phyloP scores from a whole-genome alignment of 108 stramenopile genomes.

The Nitzschia sp. region DNA sequence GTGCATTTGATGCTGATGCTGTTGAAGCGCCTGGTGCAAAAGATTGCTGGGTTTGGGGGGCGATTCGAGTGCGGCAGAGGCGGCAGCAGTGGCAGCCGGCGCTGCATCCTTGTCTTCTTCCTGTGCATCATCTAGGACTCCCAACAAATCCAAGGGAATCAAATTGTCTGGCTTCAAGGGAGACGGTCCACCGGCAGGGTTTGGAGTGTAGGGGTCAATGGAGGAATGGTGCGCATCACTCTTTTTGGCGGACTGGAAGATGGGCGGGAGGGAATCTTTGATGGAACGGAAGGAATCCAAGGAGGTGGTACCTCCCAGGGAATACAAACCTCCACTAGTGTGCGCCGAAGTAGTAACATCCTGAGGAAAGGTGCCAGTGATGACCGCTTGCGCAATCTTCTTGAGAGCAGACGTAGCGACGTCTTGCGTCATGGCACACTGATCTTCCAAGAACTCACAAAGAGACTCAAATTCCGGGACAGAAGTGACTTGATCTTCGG shows the following conservation, averaged over 20 bases:
- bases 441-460: constrained; percentile 68
- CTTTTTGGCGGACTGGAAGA: not conserved
- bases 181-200: constrained; percentile 31
- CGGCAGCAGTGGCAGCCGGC: not conserved
- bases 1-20: constrained; percentile 4
- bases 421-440: constrained; percentile 50
- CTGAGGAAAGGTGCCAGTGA: constrained; percentile 36
- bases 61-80: not conserved
- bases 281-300: constrained; percentile 33
- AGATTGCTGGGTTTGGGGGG: not conserved
- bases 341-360: not conserved
- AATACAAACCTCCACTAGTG: constrained; percentile 14
- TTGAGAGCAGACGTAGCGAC: constrained; percentile 47
- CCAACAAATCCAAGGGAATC: constrained; percentile 58
- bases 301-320: not conserved
- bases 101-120: constrained; percentile 9
- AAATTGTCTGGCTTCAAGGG: constrained; percentile 50
- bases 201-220: constrained; percentile 23
- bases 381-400: constrained; percentile 50
- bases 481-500: constrained; percentile 18
- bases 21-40: not conserved
- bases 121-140: constrained; percentile 47
- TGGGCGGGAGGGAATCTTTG: constrained; percentile 10
- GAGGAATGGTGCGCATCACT: not conserved
- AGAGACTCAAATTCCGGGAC: constrained; percentile 61